Conservation (phyloP, 139 green algal species). For the Tetraselmis striata region DNA sequence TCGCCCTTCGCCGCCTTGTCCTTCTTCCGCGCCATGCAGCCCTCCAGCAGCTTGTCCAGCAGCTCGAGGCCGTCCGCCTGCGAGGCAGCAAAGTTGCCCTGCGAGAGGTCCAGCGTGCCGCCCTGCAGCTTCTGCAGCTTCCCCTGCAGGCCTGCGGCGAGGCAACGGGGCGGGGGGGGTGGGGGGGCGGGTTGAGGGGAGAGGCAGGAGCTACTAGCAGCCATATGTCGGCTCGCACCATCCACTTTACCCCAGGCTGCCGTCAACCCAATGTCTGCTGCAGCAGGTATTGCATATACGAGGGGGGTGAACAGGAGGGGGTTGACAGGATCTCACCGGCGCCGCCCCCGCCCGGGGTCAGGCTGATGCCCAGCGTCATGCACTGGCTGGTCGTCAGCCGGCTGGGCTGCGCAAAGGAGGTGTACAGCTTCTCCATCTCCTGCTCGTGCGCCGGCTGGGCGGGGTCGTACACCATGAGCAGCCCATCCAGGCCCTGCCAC, state of each 20-base stretch:
- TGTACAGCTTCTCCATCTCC: constrained; percentile 45
- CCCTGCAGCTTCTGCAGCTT: constrained; percentile 38
- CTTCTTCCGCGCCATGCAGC: background rate
- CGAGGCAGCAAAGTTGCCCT: background rate
- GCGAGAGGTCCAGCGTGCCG: background rate
- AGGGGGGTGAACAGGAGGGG: no score
- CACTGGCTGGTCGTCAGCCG: constrained; percentile 52
- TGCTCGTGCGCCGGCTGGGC: constrained; percentile 36
- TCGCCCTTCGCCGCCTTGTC: background rate
- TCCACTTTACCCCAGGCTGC: background rate
- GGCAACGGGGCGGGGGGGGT: no score
- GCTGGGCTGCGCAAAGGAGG: constrained; percentile 49
- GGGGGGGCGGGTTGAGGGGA: no score
- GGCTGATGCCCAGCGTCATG: constrained; percentile 31
- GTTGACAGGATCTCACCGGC: background rate
- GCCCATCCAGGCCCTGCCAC: constrained; percentile 46
- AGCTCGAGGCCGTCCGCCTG: background rate
- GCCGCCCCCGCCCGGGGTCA: background rate
- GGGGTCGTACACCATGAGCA: constrained; percentile 43
- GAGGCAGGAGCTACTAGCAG: no score
- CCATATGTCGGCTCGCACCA: no score
- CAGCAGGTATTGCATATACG: no score
- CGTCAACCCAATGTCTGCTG: background rate
- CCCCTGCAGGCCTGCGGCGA: constrained; percentile 35
- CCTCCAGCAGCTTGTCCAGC: constrained; percentile 17